phyloP scores from a whole-genome alignment of 1,284 basidiomycete species.

The Puccinia coronata region DNA sequence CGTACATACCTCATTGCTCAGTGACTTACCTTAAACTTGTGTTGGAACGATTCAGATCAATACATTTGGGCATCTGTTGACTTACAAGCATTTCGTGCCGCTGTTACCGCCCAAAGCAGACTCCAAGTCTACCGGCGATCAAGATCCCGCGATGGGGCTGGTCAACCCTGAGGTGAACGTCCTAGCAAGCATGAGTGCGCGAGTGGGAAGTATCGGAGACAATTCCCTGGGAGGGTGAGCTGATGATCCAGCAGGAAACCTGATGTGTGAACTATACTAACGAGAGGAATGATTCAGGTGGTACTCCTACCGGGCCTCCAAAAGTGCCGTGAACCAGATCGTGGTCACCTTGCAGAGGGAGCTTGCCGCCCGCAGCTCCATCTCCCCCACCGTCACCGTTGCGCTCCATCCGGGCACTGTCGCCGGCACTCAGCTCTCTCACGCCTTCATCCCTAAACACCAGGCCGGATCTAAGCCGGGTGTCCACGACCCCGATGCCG shows the following conservation, averaged over 20 bases:
- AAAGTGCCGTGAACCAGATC: slow-evolving; percentile 59
- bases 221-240: slow-evolving; percentile 57
- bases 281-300: slow-evolving; percentile 12
- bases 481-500: slow-evolving; percentile 37
- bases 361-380: slow-evolving; percentile 46
- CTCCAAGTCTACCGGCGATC: background rate
- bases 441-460: slow-evolving; percentile 51
- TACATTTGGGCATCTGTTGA: slow-evolving; percentile 56
- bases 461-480: slow-evolving; percentile 34
- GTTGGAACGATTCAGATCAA: slow-evolving; percentile 51
- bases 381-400: slow-evolving; percentile 52
- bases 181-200: slow-evolving; percentile 55
- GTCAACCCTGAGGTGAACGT: slow-evolving; percentile 53
- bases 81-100: slow-evolving; percentile 56
- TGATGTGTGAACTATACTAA: background rate
- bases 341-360: slow-evolving; percentile 56
- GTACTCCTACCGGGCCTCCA: slow-evolving; percentile 57
- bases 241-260: background rate
- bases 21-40: too few species aligned
- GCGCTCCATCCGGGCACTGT: slow-evolving; percentile 57
- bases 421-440: slow-evolving; percentile 55
- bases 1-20: background rate
- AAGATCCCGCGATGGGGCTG: slow-evolving; percentile 51
- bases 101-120: slow-evolving; percentile 53
- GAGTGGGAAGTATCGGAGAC: slow-evolving; percentile 56